Percentiles rank a stretch among this genome's conserved stretches.
These are phyloP conservation scores for Poterioochromonas sp. DNA, from an alignment of 352 stramenopile genomes.

Conservation along the genomic window DNA sequence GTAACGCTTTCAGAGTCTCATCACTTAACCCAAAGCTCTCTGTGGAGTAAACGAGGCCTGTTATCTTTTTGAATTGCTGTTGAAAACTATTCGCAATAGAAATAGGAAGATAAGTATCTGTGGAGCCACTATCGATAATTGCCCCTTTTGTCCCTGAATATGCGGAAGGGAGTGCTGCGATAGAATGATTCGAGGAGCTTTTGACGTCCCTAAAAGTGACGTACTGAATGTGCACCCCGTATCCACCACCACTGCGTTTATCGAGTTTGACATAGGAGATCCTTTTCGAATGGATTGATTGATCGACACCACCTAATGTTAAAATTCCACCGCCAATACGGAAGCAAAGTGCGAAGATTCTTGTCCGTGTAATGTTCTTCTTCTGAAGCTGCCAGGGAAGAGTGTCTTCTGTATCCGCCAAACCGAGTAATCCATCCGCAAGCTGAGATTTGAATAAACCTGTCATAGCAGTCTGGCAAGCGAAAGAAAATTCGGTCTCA, in stretches of 20 bases:
- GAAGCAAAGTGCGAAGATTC: slow-evolving; percentile 85
- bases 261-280: slow-evolving; percentile 61
- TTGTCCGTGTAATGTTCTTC: slow-evolving; percentile 56
- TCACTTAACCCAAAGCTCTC: background rate
- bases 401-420: slow-evolving; percentile 69
- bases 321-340: slow-evolving; percentile 70
- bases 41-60: background rate
- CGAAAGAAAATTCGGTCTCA: slow-evolving; percentile 66
- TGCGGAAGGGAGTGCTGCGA: background rate
- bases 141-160: slow-evolving; percentile 34
- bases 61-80: slow-evolving; percentile 46
- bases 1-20: background rate
- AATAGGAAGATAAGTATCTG: slow-evolving; percentile 52
- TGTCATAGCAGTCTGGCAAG: slow-evolving; percentile 79
- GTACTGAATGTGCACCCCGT: background rate
- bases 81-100: slow-evolving; percentile 47
- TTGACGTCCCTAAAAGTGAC: background rate
- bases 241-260: slow-evolving; percentile 40
- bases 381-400: slow-evolving; percentile 74
- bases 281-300: slow-evolving; percentile 52
- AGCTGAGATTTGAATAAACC: slow-evolving; percentile 77
- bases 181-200: background rate
- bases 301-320: slow-evolving; percentile 72
- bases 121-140: slow-evolving; percentile 63
- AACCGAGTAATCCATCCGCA: slow-evolving; percentile 89